Evolutionary conservation across 768 basidiomycete genomes (phyloP), one percentile per base, ranked within the genome.

Genomic region (Cubamyces lactineus): DNA sequence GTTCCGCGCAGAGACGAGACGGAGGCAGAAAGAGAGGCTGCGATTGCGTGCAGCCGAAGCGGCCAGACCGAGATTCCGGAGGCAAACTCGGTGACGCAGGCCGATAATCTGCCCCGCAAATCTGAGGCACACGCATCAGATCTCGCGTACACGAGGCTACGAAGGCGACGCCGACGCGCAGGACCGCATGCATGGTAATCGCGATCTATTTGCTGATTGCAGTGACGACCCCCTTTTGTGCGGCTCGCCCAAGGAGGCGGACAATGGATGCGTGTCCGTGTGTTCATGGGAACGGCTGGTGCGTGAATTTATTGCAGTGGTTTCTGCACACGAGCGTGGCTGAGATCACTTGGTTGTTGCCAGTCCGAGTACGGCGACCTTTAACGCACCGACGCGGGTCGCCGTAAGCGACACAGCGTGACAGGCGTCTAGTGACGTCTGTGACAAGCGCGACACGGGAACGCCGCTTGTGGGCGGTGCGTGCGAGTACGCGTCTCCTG

Each of bases 231-330:
- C 48, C 50, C 53, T 52, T 57, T 51, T 52, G 61, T 57, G 55
- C 24, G 28, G 17, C 41, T 57, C 28, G 34, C 61, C 61, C 55
- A 24, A 23, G 43, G 49, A 52, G 50, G 54, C 43, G 50, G 55
- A 62, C 61, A 62, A 62, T 47, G 61, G 49, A 51, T 28, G 42
- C n/a, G 38, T 7, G 41, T 30, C 43, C 50, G 42, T 57, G 54
- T 57, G 57, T 59, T 16, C 50, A 57, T 62, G 61, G 61, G 61
- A 62, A 62, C 42, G 42, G 7, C 42, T 34, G 42, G 53, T 54
- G 40, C 30, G 54, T 52, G 21, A 45, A 51, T 43, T 34, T 34
- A 26, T 50, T 21, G 8, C 17, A 15, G 9, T 3, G 38, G 28
- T 50, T 24, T 19, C 21, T n/a, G 47, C 39, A 50, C 48, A 45